phyloP scores from a whole-genome alignment of 352 stramenopile species.

The Thalassiosira mediterranea region DNA sequence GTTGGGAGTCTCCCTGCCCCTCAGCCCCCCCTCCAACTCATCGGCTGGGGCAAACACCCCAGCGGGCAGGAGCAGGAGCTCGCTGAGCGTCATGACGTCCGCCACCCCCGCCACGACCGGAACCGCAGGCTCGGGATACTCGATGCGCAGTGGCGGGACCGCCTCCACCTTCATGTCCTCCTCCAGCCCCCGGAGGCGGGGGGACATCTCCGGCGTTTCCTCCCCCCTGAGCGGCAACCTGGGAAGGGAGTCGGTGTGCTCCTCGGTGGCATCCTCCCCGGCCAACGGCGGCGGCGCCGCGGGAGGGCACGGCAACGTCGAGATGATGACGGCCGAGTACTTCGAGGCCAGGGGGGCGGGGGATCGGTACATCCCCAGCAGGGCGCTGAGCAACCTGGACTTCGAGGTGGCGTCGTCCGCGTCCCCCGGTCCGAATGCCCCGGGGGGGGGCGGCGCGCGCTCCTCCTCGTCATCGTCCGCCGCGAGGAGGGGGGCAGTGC shows the following conservation, averaged over 20 bases:
- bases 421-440: background rate
- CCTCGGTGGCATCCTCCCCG: conserved; percentile 3
- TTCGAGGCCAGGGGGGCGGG: conserved; percentile 33
- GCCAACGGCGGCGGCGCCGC: background rate
- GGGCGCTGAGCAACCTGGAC: conserved; percentile 66
- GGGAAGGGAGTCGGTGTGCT: background rate
- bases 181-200: conserved; percentile 9
- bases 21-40: too few species aligned
- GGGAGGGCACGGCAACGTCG: background rate
- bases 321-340: background rate
- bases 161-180: conserved; percentile 15
- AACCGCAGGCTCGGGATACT: background rate
- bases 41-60: too few species aligned
- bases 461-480: conserved; percentile 10
- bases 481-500: conserved; percentile 19
- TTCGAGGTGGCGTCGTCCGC: conserved; percentile 55
- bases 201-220: conserved; percentile 25
- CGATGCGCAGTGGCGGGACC: background rate
- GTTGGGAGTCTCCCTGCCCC: too few species aligned
- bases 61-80: too few species aligned
- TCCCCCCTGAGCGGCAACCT: conserved; percentile 30
- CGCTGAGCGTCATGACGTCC: background rate
- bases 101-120: too few species aligned
- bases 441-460: conserved; percentile 4
- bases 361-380: conserved; percentile 81